Base-by-base conservation (phyloP, 2,329 filamentous ascomycete genomes). In the Cercospora sp. region DNA sequence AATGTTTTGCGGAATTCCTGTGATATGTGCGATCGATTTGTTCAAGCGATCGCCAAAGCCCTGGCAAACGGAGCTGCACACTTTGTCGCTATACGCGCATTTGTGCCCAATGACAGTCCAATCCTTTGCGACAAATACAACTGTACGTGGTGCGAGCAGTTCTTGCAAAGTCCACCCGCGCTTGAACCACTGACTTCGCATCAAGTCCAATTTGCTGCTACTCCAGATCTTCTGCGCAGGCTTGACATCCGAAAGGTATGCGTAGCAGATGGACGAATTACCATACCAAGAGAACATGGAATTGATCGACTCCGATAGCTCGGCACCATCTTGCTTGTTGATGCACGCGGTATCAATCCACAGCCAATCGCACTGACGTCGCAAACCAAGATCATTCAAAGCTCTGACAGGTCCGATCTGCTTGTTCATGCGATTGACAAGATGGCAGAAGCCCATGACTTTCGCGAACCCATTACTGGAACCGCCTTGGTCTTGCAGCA, bases 101-200 rank as follows among this genome's bases (percentile, higher is more conserved):
- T 61, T 61, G 16, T 61, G 36, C 2, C 59, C 59, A 12, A 61
- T 39, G 13, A 61, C 8, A 39, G 59, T 45, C 59, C 59, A 61
- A 26, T 60, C 18, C 26, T 42, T 31, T 2, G 26, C 48, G 31
- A 66, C 67, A 42, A 72, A 71, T 1, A 64, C 51, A 1, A 71
- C 63, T 3, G 42, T 57, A 3, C 26, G 26, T 2, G 71, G 71
- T 2, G 70, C 70, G 23, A 72, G 60, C 9, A 73, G 59, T 23
- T 73, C 71, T 57, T 72, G 71, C 7, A 72, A 59, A 30, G 48
- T 55, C 48, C 48, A 55, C 2, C 70, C 70, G 0, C 70, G 18
- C 36, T 61, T 61, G 36, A 61, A 61, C 59, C 59, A 61, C 36
- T 61, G 31, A 10, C 59, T 61, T n/a, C 48, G 48, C 48, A 55